Conservation (phyloP, 441 rosid genomes). For the Codiaeum variegatum region DNA sequence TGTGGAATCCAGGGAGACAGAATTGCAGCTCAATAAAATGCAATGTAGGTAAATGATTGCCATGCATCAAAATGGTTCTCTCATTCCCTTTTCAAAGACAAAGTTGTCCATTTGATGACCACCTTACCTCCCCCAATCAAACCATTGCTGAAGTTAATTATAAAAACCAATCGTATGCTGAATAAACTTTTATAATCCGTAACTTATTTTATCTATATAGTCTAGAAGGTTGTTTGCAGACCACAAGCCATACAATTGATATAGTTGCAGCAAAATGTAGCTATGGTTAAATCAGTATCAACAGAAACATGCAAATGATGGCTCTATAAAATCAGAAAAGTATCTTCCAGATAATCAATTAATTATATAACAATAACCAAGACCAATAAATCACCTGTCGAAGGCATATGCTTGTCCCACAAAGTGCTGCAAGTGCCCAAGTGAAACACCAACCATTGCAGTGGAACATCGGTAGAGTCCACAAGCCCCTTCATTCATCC, state of each 20-base stretch:
- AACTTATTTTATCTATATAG: not conserved
- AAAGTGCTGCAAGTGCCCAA: slow-evolving; percentile 76
- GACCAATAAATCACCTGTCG: slow-evolving; percentile 54
- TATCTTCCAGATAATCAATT: not conserved
- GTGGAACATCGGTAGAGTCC: slow-evolving; percentile 95
- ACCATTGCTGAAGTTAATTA: not conserved
- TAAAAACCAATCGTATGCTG: not conserved
- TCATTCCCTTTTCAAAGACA: not conserved
- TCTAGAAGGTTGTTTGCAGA: not conserved
- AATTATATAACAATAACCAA: not conserved
- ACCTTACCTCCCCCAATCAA: not conserved
- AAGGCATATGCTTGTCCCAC: slow-evolving; percentile 79
- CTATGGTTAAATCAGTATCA: not conserved
- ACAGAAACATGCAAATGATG: not conserved
- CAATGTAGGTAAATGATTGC: not conserved
- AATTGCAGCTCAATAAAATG: not conserved
- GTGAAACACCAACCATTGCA: slow-evolving; percentile 87
- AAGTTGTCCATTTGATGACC: not conserved
- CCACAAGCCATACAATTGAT: not conserved
- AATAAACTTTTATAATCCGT: not conserved
- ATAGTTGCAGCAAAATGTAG: slow-evolving; percentile 4
- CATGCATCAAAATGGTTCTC: not conserved
- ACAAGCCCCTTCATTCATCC: slow-evolving; percentile 74
- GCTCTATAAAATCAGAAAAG: slow-evolving; percentile 6
- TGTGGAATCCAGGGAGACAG: slow-evolving; percentile 27